A percentile compares a stretch with the other conserved stretches of the same genome.
Evolutionary conservation across 2,329 filamentous ascomycete species (phyloP).

Genomic region (Xylariaceae sp.): DNA sequence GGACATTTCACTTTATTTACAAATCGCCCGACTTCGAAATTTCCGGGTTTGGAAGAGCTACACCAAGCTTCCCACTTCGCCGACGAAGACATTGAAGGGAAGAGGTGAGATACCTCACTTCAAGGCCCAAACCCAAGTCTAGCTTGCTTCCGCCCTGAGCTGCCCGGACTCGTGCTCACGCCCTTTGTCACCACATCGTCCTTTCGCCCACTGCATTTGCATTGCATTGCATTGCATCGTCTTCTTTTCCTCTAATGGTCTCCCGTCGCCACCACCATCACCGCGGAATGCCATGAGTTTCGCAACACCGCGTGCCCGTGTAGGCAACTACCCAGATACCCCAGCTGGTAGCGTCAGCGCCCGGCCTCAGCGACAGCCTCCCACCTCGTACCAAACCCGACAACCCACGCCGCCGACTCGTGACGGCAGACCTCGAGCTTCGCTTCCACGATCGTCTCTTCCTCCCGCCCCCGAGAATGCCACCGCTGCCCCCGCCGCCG

Average conservation of each 20-base stretch:
- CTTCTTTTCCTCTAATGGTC: conserved; percentile 6
- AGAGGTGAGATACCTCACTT: no score
- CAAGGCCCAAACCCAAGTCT: no score
- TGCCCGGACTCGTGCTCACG: no score
- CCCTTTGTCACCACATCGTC: not conserved
- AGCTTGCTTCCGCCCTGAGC: no score
- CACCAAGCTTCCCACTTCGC: no score
- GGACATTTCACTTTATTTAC: no score
- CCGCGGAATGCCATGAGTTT: conserved; percentile 68
- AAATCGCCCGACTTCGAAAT: no score
- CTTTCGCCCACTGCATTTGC: not conserved
- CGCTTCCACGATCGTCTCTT: conserved; percentile 24
- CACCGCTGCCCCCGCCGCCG: conserved; percentile 19
- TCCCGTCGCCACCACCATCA: conserved; percentile 26
- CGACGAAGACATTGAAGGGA: no score
- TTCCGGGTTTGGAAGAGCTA: no score
- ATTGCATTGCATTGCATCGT: not conserved
- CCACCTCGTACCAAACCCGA: conserved; percentile 19
- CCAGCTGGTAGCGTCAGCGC: conserved; percentile 48
- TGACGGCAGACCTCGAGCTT: conserved; percentile 7
- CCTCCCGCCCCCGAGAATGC: conserved; percentile 46
- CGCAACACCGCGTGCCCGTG: conserved; percentile 74
- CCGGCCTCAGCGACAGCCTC: conserved; percentile 25
- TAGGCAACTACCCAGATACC: conserved; percentile 75
- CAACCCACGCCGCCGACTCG: not conserved